Percentiles rank a stretch among this genome's conserved stretches.
These are phyloP conservation scores for Rhodotorula graminis DNA, from an alignment of 768 basidiomycete genomes.

Conservation along the genomic window DNA sequence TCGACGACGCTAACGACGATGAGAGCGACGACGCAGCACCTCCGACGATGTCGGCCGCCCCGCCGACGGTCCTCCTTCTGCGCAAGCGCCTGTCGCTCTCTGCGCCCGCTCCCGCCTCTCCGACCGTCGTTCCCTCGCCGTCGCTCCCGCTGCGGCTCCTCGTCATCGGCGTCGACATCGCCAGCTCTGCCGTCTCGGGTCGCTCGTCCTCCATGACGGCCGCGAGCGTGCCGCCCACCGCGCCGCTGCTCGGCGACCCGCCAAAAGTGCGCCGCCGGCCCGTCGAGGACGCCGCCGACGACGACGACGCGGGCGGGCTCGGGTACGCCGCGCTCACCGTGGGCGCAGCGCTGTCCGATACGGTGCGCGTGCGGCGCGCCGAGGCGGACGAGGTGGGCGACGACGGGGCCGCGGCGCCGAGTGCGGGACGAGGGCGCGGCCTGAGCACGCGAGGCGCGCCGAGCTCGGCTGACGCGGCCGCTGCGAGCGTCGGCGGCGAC, in stretches of 20 bases:
- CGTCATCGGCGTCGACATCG: background rate
- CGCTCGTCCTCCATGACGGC: background rate
- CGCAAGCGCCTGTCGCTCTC: constrained; percentile 12
- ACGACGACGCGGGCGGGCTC: background rate
- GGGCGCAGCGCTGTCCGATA: too few species aligned
- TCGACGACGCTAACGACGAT: too few species aligned
- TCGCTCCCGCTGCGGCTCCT: background rate
- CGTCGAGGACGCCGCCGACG: background rate
- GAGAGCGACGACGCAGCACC: too few species aligned
- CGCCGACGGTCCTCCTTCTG: constrained; percentile 1
- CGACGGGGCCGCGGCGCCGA: too few species aligned
- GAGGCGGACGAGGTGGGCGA: too few species aligned
- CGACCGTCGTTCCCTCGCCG: background rate
- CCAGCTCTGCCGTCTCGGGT: background rate
- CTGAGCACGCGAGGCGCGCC: too few species aligned
- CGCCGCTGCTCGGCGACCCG: background rate
- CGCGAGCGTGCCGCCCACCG: background rate
- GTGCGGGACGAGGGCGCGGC: too few species aligned
- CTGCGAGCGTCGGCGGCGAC: background rate
- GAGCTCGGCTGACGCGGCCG: too few species aligned
- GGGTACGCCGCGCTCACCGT: too few species aligned
- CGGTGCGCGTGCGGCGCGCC: too few species aligned
- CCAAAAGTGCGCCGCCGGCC: constrained; percentile 4
- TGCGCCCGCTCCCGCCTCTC: background rate
- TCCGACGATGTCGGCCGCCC: background rate